Conservation (phyloP, 2,329 filamentous ascomycete genomes). For the Trichoderma citrinoviride region DNA sequence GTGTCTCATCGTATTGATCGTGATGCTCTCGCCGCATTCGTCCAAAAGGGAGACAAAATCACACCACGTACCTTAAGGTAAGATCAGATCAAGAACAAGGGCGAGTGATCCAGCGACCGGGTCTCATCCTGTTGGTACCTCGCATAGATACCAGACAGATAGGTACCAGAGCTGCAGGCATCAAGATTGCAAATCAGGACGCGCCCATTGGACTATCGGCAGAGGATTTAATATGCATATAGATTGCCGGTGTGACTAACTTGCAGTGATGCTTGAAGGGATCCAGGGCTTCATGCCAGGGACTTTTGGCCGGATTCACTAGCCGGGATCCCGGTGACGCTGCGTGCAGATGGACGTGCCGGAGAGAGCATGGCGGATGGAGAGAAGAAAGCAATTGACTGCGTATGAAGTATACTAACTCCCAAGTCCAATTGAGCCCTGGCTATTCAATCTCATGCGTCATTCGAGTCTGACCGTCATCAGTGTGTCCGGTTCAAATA, state of each 20-base stretch:
- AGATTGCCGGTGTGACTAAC: slow-evolving; percentile 14
- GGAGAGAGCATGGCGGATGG: background rate
- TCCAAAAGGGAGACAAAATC: background rate
- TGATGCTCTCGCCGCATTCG: background rate
- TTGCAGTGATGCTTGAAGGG: no score
- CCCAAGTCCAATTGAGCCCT: background rate
- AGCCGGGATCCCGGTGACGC: slow-evolving; percentile 10
- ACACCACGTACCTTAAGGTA: no score
- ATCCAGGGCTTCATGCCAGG: background rate
- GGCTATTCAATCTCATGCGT: background rate
- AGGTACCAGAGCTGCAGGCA: background rate
- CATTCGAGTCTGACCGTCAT: no score
- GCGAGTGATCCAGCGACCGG: background rate
- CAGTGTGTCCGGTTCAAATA: no score
- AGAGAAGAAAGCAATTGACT: background rate
- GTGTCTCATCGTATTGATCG: background rate
- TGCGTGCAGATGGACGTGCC: background rate
- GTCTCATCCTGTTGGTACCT: background rate
- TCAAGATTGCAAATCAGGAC: background rate
- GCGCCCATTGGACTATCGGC: background rate
- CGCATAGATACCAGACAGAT: background rate
- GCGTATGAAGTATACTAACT: background rate
- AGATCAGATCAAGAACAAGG: background rate
- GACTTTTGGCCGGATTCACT: slow-evolving; percentile 8
- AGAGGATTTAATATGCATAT: background rate